Base-by-base conservation (phyloP, 345 rosid genomes). In the Physaria fendleri region DNA sequence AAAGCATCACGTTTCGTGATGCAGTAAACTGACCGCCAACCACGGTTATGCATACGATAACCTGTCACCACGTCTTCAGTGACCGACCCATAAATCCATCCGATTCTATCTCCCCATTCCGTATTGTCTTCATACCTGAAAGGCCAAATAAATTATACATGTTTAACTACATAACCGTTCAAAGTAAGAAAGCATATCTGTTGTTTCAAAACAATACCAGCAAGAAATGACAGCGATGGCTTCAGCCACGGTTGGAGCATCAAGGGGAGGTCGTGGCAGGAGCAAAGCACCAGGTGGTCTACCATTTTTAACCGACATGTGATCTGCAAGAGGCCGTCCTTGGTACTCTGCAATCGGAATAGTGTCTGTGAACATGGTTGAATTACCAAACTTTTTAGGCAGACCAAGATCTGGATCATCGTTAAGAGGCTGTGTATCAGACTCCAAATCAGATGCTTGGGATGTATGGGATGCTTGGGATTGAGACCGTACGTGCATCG, bases 201-300 rank as follows among this genome's bases (percentile, higher is more conserved):
- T 7, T 8, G 40, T 33, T 35, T 21, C 6, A 14, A 37, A 29
- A 16, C 34, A 27, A 42, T 71, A 64, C 98, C 98, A 91, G 81
- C 98, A 91, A 43, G 98, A 88, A 47, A 91, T 83, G 71, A 88
- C 98, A 20, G 90, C 96, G 4, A 88, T 79, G 11, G 98, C 98
- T 76, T 91, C 98, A 4, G 98, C 98, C n/a, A 91, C 96, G 1
- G 96, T 91, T 1, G 85, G 96, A 3, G 98, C 96, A 64, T 91
- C 95, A 2, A 91, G 79, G 0, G 95, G 98, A 0, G 84, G 85
- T 28, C 98, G 98, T 2, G 95, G 88, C 6, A 42, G 10, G 28
- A 88, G 82, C 27, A 91, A 55, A 38, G 96, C 94, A 27, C 98
- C 96, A 0, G 98, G 98, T 14, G 98, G 96, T 38, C 98, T 75